A percentile compares a stretch with the other conserved stretches of the same genome.
Evolutionary conservation across 2,329 filamentous ascomycete genomes (phyloP).

Genomic region (Diplodia scrobiculata): DNA sequence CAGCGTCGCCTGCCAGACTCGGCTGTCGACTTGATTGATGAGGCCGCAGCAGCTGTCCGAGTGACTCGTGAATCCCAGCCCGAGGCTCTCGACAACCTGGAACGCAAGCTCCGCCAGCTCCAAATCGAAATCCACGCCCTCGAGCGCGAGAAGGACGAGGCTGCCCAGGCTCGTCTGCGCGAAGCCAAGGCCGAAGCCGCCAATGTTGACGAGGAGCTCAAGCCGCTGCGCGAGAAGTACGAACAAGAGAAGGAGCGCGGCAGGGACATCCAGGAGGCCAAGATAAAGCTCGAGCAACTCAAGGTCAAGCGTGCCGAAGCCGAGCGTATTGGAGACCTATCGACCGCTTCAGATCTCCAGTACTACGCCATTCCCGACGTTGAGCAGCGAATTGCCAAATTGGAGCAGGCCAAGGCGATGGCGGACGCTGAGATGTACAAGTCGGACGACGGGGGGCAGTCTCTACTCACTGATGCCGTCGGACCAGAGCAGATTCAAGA

Average conservation of each 20-base stretch:
- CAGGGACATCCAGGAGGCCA: conserved; percentile 89
- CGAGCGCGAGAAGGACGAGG: conserved; percentile 90
- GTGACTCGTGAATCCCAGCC: conserved; percentile 96
- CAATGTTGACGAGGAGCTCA: conserved; percentile 90
- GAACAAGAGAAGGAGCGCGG: conserved; percentile 88
- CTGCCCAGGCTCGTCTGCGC: conserved; percentile 78
- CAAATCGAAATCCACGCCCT: conserved; percentile 97
- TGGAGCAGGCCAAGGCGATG: conserved; percentile 77
- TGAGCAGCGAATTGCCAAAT: conserved; percentile 72
- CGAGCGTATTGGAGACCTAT: conserved; percentile 80
- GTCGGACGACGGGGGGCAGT: conserved; percentile 55
- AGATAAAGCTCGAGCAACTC: conserved; percentile 89
- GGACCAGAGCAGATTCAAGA: conserved; percentile 99
- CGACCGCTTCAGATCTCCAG: conserved; percentile 87
- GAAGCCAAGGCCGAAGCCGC: conserved; percentile 87
- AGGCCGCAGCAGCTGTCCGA: conserved; percentile 92
- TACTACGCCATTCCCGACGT: conserved; percentile 98
- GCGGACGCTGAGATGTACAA: conserved; percentile 69
- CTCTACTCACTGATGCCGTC: conserved; percentile 88
- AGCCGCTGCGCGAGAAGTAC: conserved; percentile 92
- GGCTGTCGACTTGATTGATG: conserved; percentile 93
- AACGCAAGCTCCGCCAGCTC: conserved; percentile 84
- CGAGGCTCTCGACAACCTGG: conserved; percentile 90
- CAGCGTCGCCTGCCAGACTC: conserved; percentile 89
- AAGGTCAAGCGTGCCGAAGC: conserved; percentile 92